A percentile compares a stretch with the other conserved stretches of the same genome.
These are phyloP conservation scores for Aspergillus ostianus DNA, from an alignment of 495 filamentous ascomycete genomes.

Conservation along the genomic window DNA sequence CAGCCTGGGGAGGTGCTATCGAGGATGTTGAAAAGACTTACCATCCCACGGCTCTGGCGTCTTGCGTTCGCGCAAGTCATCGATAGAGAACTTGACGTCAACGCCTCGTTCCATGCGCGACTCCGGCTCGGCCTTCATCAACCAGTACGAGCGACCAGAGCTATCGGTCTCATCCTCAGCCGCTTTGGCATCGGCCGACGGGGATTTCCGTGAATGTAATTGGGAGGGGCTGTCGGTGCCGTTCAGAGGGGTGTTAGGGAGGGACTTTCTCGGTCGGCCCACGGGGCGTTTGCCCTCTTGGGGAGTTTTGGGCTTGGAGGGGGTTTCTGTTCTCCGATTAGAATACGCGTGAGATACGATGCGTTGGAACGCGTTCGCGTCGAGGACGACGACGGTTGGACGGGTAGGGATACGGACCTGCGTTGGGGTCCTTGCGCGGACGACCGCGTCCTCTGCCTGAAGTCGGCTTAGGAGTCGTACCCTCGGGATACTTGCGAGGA, in stretches of 20 bases:
- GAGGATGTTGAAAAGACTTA: constrained; percentile 20
- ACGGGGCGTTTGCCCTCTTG: constrained; percentile 23
- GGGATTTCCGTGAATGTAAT: constrained; percentile 14
- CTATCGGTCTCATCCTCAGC: constrained; percentile 15
- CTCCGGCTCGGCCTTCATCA: constrained; percentile 94
- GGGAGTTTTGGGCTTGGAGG: constrained; percentile 20
- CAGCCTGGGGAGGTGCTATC: constrained; percentile 13
- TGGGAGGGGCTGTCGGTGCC: constrained; percentile 9
- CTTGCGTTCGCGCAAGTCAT: constrained; percentile 70
- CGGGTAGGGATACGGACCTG: constrained; percentile 8
- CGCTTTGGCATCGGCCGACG: constrained; percentile 13
- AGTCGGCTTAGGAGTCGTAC: constrained; percentile 19
- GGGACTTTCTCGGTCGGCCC: constrained; percentile 18
- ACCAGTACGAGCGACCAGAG: constrained; percentile 64
- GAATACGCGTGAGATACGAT: neutral
- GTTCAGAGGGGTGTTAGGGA: constrained; percentile 4
- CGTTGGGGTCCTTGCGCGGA: constrained; percentile 31
- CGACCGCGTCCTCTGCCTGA: constrained; percentile 40
- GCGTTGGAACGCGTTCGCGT: neutral
- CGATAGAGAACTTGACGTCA: constrained; percentile 92
- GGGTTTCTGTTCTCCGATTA: constrained; percentile 13
- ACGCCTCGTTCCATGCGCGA: constrained; percentile 79
- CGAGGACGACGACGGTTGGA: neutral
- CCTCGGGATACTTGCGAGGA: constrained; percentile 37
- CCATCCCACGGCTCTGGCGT: constrained; percentile 90